Percentiles rank a stretch among this genome's conserved stretches.
These are phyloP conservation scores for Umbelopsis isabellina DNA, from an alignment of 192 early-diverging fungal genomes.

Conservation along the genomic window DNA sequence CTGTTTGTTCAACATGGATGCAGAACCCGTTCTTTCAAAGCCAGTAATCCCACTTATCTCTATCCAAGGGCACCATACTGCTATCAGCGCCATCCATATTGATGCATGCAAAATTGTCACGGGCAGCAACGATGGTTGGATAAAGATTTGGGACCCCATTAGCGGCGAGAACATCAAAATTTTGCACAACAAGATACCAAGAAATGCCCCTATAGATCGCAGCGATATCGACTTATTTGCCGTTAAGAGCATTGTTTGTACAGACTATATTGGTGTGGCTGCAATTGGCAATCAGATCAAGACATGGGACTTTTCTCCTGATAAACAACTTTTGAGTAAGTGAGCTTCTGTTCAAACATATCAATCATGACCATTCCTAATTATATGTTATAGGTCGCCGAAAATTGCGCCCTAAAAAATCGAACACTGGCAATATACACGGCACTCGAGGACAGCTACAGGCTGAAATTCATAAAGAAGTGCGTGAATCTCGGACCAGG, in stretches of 20 bases:
- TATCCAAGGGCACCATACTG: constrained; percentile 25
- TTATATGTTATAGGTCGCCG: constrained; percentile 18
- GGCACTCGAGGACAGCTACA: constrained; percentile 23
- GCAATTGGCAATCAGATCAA: constrained; percentile 53
- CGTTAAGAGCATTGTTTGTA: constrained; percentile 40
- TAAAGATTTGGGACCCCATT: constrained; percentile 57
- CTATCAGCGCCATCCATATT: constrained; percentile 36
- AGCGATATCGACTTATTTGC: constrained; percentile 35
- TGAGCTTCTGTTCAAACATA: not conserved
- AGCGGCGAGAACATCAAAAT: constrained; percentile 47
- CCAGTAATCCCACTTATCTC: constrained; percentile 13
- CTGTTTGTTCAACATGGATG: constrained; percentile 57
- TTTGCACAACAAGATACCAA: constrained; percentile 31
- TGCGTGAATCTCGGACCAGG: constrained; percentile 34
- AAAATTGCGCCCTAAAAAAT: constrained; percentile 16
- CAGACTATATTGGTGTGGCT: constrained; percentile 47
- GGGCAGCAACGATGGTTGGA: constrained; percentile 58
- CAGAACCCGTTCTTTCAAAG: constrained; percentile 37
- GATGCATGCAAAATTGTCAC: constrained; percentile 44
- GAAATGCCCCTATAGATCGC: constrained; percentile 40
- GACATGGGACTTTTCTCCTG: constrained; percentile 61
- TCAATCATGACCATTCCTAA: not conserved
- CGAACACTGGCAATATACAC: constrained; percentile 4
- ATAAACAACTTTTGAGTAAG: constrained; percentile 34
- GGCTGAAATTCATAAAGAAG: constrained; percentile 48